These are phyloP conservation scores for Paracamarosporium sp. DNA, from an alignment of 2,329 filamentous ascomycete species.

Conservation along the genomic window DNA sequence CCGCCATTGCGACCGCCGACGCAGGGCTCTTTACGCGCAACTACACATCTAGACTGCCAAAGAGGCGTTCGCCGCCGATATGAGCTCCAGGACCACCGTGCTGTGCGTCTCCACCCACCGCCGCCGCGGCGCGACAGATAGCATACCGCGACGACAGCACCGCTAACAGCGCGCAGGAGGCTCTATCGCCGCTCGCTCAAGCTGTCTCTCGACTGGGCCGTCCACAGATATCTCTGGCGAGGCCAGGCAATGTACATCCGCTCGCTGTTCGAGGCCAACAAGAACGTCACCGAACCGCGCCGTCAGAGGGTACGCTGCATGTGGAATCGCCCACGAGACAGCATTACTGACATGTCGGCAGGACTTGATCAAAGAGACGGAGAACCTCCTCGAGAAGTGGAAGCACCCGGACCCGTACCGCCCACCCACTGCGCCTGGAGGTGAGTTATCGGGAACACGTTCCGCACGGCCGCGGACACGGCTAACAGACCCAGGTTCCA, in stretches of 20 bases:
- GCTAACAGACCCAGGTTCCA: constrained; percentile 70
- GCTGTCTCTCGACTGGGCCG: constrained; percentile 92
- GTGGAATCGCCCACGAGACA: background rate
- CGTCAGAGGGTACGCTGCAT: constrained; percentile 74
- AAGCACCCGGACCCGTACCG: constrained; percentile 96
- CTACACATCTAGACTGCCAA: constrained; percentile 14
- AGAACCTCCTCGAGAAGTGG: constrained; percentile 88
- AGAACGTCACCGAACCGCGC: constrained; percentile 79
- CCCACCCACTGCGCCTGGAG: constrained; percentile 89
- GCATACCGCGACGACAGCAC: constrained; percentile 21
- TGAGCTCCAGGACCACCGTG: constrained; percentile 50
- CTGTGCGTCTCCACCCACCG: constrained; percentile 35
- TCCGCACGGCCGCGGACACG: constrained; percentile 19
- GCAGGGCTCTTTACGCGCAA: constrained; percentile 16
- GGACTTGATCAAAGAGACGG: constrained; percentile 86
- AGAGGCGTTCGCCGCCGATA: constrained; percentile 31
- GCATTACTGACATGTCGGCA: constrained; percentile 50
- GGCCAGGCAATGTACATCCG: constrained; percentile 96
- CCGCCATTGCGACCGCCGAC: constrained; percentile 37
- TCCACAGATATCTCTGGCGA: constrained; percentile 91
- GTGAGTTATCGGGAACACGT: constrained; percentile 55
- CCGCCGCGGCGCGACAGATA: constrained; percentile 15
- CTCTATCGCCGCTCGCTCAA: constrained; percentile 94
- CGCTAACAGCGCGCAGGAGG: constrained; percentile 55
- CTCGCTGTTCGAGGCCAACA: constrained; percentile 93